Base-by-base conservation (phyloP, 768 basidiomycete species). In the Punctularia strigosozonata region DNA sequence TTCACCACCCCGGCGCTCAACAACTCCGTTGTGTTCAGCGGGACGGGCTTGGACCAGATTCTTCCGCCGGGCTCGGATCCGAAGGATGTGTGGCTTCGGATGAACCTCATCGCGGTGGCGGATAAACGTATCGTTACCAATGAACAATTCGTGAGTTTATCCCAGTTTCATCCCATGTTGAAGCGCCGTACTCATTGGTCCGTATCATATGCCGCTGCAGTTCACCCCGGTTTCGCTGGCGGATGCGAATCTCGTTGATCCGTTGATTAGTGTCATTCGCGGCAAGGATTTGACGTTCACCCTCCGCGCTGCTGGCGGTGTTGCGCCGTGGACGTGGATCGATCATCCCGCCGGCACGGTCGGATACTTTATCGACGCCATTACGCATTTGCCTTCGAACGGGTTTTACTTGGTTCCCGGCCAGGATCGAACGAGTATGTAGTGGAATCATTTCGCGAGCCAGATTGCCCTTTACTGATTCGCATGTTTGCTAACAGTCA, bases 321-420 rank as follows among this genome's bases (percentile, higher is more conserved):
- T 76, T 4, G 73, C 67, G 1, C 57, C 65, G 1, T 76, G 71
- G 68, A 68, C 73, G 4, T 76, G 74, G 73, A 56, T 77, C 2
- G 75, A 76, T 39, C 73, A 76, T 51, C 73, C 73, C 0, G 54
- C 59, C 0, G 70, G 70, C 14, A 75, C 71, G 0, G 56, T 75
- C 1, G 75, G 74, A 6, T 55, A 65, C 31, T 77, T 77, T 48
- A 52, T 66, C 25, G 71, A 75, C 43, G 51, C 48, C 18, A 38
- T 42, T 5, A 73, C 65, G 0, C 61, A 60, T 0, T 18, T 55
- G 4, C 68, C 70, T 0, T 54, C 58, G 8, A 75, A 76, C 39
- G 73, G 69, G 2, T 75, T 73, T 50, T 73, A 67, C 51, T 63
- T 77, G 14, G 45, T 75, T 21, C 75, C 75, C 2, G 71, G 71